Evolutionary conservation across 148 eudicot species (phyloP).

Genomic region (Rhododendron kiyosumense): DNA sequence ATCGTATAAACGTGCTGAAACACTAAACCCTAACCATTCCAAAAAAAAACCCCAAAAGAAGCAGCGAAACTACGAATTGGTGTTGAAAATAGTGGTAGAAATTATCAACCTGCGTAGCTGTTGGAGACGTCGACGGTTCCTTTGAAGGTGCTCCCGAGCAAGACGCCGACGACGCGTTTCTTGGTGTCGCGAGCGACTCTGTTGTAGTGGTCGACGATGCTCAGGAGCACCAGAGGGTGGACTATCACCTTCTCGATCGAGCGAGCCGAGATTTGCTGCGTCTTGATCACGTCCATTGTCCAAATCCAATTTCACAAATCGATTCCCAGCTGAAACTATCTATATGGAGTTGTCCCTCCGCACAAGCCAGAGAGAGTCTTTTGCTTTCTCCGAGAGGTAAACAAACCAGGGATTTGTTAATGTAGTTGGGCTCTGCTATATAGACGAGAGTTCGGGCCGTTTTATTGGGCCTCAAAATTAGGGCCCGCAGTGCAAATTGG

Average conservation of each 20-base stretch:
- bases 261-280: slow-evolving; percentile 73
- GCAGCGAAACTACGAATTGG: background rate
- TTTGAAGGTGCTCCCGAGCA: slow-evolving; percentile 68
- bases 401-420: background rate
- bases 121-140: slow-evolving; percentile 90
- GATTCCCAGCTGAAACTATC: background rate
- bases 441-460: background rate
- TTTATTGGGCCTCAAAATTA: background rate
- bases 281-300: slow-evolving; percentile 91
- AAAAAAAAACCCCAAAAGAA: too few relatives aligned
- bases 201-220: slow-evolving; percentile 96
- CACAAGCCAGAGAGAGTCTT: background rate
- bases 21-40: background rate
- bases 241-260: slow-evolving; percentile 90
- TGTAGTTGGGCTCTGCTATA: background rate
- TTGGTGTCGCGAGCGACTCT: slow-evolving; percentile 93
- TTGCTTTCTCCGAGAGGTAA: background rate
- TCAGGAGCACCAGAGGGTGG: slow-evolving; percentile 83
- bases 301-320: background rate
- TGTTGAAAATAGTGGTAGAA: background rate
- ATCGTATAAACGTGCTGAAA: background rate
- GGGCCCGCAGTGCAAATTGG: background rate
- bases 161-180: slow-evolving; percentile 89
- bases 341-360: background rate
- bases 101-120: slow-evolving; percentile 68